Base-by-base conservation (phyloP, 169 alveolate genomes). In the Miamiensis avidus region DNA sequence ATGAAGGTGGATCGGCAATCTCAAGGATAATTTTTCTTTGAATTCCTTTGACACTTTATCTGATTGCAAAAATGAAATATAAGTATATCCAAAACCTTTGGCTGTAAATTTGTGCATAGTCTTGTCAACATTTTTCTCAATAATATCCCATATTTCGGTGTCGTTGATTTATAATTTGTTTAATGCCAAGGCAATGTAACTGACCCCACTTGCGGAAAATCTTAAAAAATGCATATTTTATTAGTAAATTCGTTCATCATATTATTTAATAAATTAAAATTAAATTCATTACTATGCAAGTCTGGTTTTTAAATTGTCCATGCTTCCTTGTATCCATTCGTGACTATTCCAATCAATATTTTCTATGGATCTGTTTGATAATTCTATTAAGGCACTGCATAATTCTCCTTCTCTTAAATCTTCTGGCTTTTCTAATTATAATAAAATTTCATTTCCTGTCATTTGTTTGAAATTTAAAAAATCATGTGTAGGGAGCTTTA, bases 401-500 rank as follows among this genome's bases (percentile, higher is more conserved):
- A 90, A 28, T 65, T 90, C 94, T 11, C 82, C 6, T 34, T 81
- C 64, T 65, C 92, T 87, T 73, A 90, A 69, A 75, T 90, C 33
- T 69, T 87, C 83, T 32, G 74, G 64, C 81, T 87, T 81, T 75
- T 87, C 91, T 4, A 90, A 79, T 78, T 90, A 81, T 72, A 90
- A 79, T 29, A 90, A 72, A n/a, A 90, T 90, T 87, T 90, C 92
- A 78, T 90, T 90, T 73, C 94, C 94, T 1, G 81, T 26, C 92
- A 90, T 87, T 20, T 64, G 34, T 77, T 87, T 87, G 33, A 87
- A 90, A 72, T 90, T 90, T 27, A 90, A 79, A 75, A 31, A 90
- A 34, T 90, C 94, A 76, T 90, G 89, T 27, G 76, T 29, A 34
- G 82, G 85, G n/a, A 84, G 33, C 69, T 64, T 65, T 27, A 49